Evolutionary conservation across 352 stramenopile genomes (phyloP).

Genomic region (Globisporangium solare): DNA sequence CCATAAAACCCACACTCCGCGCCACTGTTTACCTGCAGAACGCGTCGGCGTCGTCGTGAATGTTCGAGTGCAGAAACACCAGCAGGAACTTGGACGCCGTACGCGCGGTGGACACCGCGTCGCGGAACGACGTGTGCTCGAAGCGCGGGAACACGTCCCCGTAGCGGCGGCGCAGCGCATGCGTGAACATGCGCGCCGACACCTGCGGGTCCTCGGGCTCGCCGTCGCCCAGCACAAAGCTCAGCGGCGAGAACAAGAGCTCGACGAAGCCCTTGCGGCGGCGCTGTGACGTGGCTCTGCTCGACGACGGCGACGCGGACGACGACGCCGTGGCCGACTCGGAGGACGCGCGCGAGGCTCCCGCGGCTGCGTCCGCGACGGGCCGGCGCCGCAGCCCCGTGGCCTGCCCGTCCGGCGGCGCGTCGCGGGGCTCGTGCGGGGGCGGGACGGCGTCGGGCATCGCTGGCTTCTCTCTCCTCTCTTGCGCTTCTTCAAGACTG

Average conservation of each 20-base stretch:
- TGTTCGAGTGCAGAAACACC: slow-evolving; percentile 81
- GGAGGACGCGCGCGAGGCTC: slow-evolving; percentile 2
- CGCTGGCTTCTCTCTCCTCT: too few relatives aligned
- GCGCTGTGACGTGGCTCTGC: not conserved
- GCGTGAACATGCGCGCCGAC: slow-evolving; percentile 48
- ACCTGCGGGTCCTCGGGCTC: slow-evolving; percentile 63
- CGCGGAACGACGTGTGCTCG: slow-evolving; percentile 77
- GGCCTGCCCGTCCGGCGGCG: slow-evolving; percentile 1
- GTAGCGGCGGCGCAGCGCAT: slow-evolving; percentile 51
- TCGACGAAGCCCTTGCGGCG: slow-evolving; percentile 60
- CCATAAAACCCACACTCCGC: not conserved
- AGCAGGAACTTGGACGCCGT: slow-evolving; percentile 82
- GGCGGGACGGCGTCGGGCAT: too few relatives aligned
- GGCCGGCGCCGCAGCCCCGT: slow-evolving; percentile 27
- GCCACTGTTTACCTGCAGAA: slow-evolving; percentile 65
- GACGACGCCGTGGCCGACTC: slow-evolving; percentile 15
- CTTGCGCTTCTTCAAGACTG: too few relatives aligned
- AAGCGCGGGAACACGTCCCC: slow-evolving; percentile 62
- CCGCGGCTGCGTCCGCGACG: slow-evolving; percentile 9
- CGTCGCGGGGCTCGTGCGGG: not conserved
- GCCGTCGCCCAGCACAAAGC: slow-evolving; percentile 65
- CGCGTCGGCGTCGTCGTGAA: slow-evolving; percentile 70
- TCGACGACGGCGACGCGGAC: slow-evolving; percentile 1
- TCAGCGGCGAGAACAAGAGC: slow-evolving; percentile 69
- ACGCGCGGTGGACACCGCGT: slow-evolving; percentile 71